Evolutionary conservation across 73 alveolate species (phyloP).

Genomic region (Paramecium sexaurelia): DNA sequence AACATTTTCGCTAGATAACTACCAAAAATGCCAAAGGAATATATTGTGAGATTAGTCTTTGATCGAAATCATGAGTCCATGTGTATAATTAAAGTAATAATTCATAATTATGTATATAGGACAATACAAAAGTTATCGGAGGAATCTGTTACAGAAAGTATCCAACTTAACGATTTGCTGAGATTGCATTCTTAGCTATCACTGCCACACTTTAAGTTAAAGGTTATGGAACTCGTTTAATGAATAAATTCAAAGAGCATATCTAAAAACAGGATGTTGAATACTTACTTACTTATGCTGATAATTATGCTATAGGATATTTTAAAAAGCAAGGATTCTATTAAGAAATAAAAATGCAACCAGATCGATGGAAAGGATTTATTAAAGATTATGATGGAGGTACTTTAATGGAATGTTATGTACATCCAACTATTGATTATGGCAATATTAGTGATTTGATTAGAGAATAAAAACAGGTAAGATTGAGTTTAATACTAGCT

Average conservation of each 20-base stretch:
- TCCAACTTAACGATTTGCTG: constrained; percentile 86
- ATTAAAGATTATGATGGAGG: constrained; percentile 97
- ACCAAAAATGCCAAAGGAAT: constrained; percentile 98
- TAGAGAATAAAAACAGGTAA: constrained; percentile 79
- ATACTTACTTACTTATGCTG: constrained; percentile 97
- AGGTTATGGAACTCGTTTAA: constrained; percentile 96
- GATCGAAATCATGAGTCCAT: constrained; percentile 94
- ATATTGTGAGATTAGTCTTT: constrained; percentile 90
- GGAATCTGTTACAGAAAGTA: constrained; percentile 90
- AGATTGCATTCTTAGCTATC: constrained; percentile 96
- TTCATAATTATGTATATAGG: neutral
- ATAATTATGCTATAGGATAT: constrained; percentile 95
- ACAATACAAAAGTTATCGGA: constrained; percentile 74
- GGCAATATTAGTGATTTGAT: constrained; percentile 77
- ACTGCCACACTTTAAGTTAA: constrained; percentile 73
- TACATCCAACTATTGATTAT: constrained; percentile 81
- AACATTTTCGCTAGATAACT: constrained; percentile 92
- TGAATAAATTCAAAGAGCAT: constrained; percentile 93
- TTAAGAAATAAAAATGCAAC: constrained; percentile 79
- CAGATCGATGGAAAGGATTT: constrained; percentile 90
- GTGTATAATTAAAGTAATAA: constrained; percentile 78
- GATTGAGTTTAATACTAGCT: neutral
- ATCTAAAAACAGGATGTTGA: constrained; percentile 83
- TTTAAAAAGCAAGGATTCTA: constrained; percentile 95
- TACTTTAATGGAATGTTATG: constrained; percentile 92